Conservation (phyloP, 169 alveolate genomes). For the Babesia sp. region DNA sequence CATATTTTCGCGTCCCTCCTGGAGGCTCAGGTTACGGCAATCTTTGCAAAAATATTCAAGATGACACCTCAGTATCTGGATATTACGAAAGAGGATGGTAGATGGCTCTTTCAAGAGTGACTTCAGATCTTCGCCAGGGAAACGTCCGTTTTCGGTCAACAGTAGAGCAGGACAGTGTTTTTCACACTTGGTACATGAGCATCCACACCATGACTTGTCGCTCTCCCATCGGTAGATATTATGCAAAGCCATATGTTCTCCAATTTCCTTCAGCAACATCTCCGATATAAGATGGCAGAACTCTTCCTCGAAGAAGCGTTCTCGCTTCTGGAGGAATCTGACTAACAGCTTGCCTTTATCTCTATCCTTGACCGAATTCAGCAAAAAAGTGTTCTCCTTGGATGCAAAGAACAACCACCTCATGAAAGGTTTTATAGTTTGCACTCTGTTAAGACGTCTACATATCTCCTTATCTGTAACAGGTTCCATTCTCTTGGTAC, state of each 20-base stretch:
- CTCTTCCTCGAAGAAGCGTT: constrained; percentile 65
- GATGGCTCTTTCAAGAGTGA: constrained; percentile 55
- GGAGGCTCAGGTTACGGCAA: constrained; percentile 58
- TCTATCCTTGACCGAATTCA: constrained; percentile 40
- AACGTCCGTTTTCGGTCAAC: constrained; percentile 64
- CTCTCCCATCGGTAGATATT: constrained; percentile 47
- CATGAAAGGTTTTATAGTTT: constrained; percentile 52
- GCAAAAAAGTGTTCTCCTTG: constrained; percentile 59
- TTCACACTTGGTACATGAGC: constrained; percentile 43
- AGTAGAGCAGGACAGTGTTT: constrained; percentile 50
- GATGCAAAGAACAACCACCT: constrained; percentile 63
- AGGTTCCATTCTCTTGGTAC: constrained; percentile 1
- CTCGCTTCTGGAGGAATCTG: constrained; percentile 59
- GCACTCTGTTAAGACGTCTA: constrained; percentile 57
- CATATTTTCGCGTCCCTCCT: constrained; percentile 37
- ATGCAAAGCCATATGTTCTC: constrained; percentile 55
- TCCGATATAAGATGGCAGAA: constrained; percentile 55
- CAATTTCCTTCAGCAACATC: constrained; percentile 55
- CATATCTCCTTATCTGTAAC: constrained; percentile 45
- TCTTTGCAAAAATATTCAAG: constrained; percentile 68
- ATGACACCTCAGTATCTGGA: constrained; percentile 65
- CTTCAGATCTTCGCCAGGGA: constrained; percentile 62
- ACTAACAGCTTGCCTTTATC: constrained; percentile 58
- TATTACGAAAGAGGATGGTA: constrained; percentile 63
- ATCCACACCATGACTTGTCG: constrained; percentile 57